Evolutionary conservation across 1,284 basidiomycete genomes (phyloP), one percentile per base, ranked within the genome.

Genomic region (Papiliotrema fonsecae): DNA sequence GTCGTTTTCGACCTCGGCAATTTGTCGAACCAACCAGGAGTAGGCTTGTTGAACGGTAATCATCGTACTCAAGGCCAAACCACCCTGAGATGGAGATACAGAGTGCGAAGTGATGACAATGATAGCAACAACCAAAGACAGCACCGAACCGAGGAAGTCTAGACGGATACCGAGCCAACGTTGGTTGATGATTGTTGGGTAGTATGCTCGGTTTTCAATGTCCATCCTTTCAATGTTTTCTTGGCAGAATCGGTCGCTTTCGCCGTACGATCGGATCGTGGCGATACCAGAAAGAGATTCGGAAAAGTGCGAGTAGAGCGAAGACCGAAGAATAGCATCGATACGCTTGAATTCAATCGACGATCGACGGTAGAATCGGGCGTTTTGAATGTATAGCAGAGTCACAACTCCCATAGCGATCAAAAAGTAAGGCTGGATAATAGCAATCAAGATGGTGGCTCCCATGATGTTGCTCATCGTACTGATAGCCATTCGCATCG

Each of bases 181-280:
- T 81, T 87, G 74, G 47, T 70, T 65, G 53, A 62, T 56, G 51
- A 66, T 69, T 0, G 87, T 90, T 53, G 94, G 72, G 81, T 85
- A 90, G 69, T 93, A 94, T 2, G 91, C 89, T 31, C 87, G 81
- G 66, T 96, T 94, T 75, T 97, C 90, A 39, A 87, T 75, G 61
- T 97, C 87, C 45, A 93, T 79, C n/a, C 83, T 79, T 32, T 81
- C 77, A 58, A 85, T 78, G 61, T 92, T 93, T 50, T 88, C 87
- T 9, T 69, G 66, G 45, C 80, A 70, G 77, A 97, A 94, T 25
- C 86, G 78, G 4, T 80, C 75, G 2, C 77, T 69, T 62, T 85
- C 84, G 11, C 82, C 82, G 55, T 92, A 94, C 0, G 88, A 88
- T n/a, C 88, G 82, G 44, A 93, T 89, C 2, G 89, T 93, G 1